These are phyloP conservation scores for Vitis rotundifolia DNA, from an alignment of 164 flowering plant genomes.

Conservation along the genomic window DNA sequence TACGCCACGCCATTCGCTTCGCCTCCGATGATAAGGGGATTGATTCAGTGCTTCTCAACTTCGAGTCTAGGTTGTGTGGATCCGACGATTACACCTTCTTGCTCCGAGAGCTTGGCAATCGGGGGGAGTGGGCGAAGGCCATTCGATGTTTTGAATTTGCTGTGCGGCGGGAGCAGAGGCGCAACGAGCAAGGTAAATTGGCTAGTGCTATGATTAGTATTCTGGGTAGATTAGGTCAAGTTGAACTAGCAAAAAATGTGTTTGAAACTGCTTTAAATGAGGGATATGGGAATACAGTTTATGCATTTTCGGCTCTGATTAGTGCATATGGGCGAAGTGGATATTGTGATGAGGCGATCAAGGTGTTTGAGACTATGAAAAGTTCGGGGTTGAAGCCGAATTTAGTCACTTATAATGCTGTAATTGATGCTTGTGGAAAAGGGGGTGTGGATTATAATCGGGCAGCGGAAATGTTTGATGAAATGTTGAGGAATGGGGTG, in stretches of 20 bases:
- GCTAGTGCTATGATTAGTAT: constrained; percentile 83
- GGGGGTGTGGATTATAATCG: constrained; percentile 75
- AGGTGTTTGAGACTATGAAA: constrained; percentile 76
- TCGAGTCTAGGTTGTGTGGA: constrained; percentile 57
- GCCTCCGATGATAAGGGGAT: constrained; percentile 31
- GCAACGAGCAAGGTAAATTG: constrained; percentile 77
- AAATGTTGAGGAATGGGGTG: constrained; percentile 73
- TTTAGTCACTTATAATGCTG: constrained; percentile 91
- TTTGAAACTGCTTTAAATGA: constrained; percentile 61
- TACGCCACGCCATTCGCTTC: constrained; percentile 31
- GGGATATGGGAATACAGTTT: constrained; percentile 93
- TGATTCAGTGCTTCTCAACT: constrained; percentile 41
- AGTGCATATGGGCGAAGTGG: constrained; percentile 92
- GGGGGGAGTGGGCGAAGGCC: constrained; percentile 68
- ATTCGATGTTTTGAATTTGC: constrained; percentile 73
- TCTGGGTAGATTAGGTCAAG: constrained; percentile 82
- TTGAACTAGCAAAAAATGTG: constrained; percentile 62
- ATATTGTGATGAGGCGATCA: constrained; percentile 59
- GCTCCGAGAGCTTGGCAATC: constrained; percentile 81
- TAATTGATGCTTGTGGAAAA: constrained; percentile 96
- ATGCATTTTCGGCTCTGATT: constrained; percentile 80
- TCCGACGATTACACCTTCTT: constrained; percentile 80
- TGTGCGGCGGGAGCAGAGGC: constrained; percentile 47
- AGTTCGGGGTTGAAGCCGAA: constrained; percentile 74
- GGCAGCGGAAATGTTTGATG: constrained; percentile 64